A percentile compares a stretch with the other conserved stretches of the same genome.
phyloP scores from a whole-genome alignment of 2,329 filamentous ascomycete genomes.

The Aureobasidium sp. region DNA sequence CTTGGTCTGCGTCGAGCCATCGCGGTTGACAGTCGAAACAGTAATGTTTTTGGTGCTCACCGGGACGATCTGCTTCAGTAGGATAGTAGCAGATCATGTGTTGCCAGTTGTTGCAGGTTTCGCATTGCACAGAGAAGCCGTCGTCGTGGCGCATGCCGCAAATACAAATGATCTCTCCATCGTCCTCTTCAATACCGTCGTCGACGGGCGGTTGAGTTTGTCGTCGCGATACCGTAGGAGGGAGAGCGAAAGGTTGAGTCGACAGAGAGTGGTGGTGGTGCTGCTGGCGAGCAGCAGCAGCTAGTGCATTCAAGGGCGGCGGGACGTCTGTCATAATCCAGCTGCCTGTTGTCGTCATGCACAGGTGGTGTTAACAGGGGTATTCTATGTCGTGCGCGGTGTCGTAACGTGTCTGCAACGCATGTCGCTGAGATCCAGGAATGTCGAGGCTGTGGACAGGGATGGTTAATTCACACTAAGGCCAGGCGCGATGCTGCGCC shows the following conservation, averaged over 20 bases:
- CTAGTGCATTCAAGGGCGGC: constrained; percentile 12
- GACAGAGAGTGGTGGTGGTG: constrained; percentile 5
- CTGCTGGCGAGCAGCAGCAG: constrained; percentile 3
- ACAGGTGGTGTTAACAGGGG: not conserved
- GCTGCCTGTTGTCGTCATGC: constrained; percentile 9
- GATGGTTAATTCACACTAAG: constrained; percentile 1
- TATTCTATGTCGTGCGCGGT: constrained; percentile 11
- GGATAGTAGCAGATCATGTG: constrained; percentile 97
- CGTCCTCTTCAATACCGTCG: constrained; percentile 55
- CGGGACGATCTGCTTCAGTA: constrained; percentile 54
- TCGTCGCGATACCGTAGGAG: not conserved
- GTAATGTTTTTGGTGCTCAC: constrained; percentile 62
- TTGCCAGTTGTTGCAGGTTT: constrained; percentile 94
- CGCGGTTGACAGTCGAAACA: constrained; percentile 85
- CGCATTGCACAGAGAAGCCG: constrained; percentile 94
- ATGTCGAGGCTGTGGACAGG: constrained; percentile 13
- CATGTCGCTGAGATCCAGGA: constrained; percentile 11
- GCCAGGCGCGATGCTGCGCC: not conserved
- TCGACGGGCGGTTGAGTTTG: not conserved
- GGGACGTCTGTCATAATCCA: constrained; percentile 15
- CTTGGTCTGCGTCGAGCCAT: constrained; percentile 57
- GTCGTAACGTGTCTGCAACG: constrained; percentile 9
- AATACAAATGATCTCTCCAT: constrained; percentile 96
- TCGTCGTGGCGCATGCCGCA: constrained; percentile 92
- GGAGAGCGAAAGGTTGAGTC: not conserved